Evolutionary conservation across 164 flowering plant genomes (phyloP), one percentile per base, ranked within the genome.

Genomic region (Aristolochia contorta): DNA sequence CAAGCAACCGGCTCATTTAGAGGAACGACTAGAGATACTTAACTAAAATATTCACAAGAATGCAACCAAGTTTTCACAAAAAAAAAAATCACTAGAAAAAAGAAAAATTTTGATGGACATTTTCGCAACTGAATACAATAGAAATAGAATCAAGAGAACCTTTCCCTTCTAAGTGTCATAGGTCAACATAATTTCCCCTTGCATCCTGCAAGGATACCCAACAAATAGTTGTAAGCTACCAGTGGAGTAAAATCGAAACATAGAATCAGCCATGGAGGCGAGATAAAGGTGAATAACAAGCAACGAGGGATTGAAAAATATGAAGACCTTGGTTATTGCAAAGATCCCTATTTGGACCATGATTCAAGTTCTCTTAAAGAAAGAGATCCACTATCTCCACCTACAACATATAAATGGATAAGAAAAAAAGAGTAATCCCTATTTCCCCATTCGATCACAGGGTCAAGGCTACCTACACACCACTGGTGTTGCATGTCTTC

Each of bases 141-240:
- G 5, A 18, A 14, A 48, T 25, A 3, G 32, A 54, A 84, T 78
- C 80, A 88, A 64, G 23, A 85, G 76, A 64, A 73, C 85, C 71
- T 85, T 88, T 24, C 96, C 96, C 70, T 82, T 85, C 75, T 85
- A 88, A 24, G 3, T 60, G 70, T n/a, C 86, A 78, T 20, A 88
- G 82, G 62, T 77, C 81, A 50, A 88, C 92, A 73, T 80, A 88
- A 51, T 82, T 82, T 27, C 85, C 91, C 59, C 92, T n/a, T n/a
- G n/a, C n/a, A n/a, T n/a, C n/a, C 92, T 88, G 79, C 66, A 71
- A 46, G 25, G 1, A 5, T 27, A 27, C 43, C 43, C 43, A 37
- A 37, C 43, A 37, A 37, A 37, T 3, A 8, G 7, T 37, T 37
- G 2, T 27, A 2, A 27, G 30, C 30, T 2, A 27, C 30, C 30